Conservation (phyloP, 768 basidiomycete species). For the Calocybe cyanea region DNA sequence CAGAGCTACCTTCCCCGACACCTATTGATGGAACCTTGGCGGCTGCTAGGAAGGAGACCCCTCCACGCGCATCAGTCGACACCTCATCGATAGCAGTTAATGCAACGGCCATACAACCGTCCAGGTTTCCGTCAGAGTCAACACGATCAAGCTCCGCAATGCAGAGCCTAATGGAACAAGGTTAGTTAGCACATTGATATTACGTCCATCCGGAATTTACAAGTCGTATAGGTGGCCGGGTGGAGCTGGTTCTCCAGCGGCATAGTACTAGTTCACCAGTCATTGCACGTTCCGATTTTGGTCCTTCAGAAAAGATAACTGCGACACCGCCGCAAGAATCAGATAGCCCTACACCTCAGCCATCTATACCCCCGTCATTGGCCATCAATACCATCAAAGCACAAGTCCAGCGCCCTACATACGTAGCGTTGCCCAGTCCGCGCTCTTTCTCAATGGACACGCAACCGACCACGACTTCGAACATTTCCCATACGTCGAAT, state of each 20-base stretch:
- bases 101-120: conserved; percentile 23
- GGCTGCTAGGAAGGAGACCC: conserved; percentile 16
- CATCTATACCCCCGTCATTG: not conserved
- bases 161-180: conserved; percentile 67
- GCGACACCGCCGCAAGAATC: conserved; percentile 1
- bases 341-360: conserved; percentile 3
- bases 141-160: conserved; percentile 42
- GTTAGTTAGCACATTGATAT: conserved; percentile 20
- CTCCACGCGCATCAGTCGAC: conserved; percentile 19
- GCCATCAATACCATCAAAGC: conserved; percentile 1
- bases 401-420: conserved; percentile 28
- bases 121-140: conserved; percentile 23
- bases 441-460: conserved; percentile 27
- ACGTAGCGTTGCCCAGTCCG: conserved; percentile 32
- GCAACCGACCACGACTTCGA: conserved; percentile 18
- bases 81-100: conserved; percentile 26
- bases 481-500: conserved; percentile 19
- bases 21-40: conserved; percentile 18
- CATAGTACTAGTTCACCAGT: conserved; percentile 29
- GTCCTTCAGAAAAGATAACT: not conserved
- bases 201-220: not conserved
- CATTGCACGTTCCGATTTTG: conserved; percentile 3
- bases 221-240: conserved; percentile 42
- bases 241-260: conserved; percentile 50
- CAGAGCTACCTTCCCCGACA: conserved; percentile 14